phyloP scores from a whole-genome alignment of 1,284 basidiomycete genomes.

The Spongiforma sp. region DNA sequence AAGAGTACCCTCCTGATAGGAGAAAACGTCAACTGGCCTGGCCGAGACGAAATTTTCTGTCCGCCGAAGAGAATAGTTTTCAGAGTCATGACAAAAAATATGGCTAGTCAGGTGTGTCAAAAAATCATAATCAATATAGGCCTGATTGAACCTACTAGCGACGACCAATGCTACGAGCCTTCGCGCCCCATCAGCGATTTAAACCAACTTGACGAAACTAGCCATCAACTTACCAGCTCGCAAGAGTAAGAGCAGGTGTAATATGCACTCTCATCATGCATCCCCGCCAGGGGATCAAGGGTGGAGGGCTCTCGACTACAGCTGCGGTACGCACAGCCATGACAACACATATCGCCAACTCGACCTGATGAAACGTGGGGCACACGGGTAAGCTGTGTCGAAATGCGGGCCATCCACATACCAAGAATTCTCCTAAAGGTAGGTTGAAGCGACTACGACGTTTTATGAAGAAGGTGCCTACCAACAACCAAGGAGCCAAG shows the following conservation, averaged over 20 bases:
- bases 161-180: conserved; percentile 21
- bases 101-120: conserved; percentile 18
- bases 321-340: conserved; percentile 22
- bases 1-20: conserved; percentile 14
- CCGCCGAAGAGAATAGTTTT: conserved; percentile 9
- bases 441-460: background rate
- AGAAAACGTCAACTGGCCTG: background rate
- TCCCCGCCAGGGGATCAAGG: conserved; percentile 21
- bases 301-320: conserved; percentile 21
- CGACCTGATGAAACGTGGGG: conserved; percentile 17
- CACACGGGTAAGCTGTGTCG: background rate
- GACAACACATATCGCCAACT: conserved; percentile 16
- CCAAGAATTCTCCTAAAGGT: conserved; percentile 20
- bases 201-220: background rate
- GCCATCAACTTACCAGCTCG: conserved; percentile 20
- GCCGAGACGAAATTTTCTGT: background rate
- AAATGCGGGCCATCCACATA: background rate
- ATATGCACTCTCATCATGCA: conserved; percentile 15
- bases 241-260: conserved; percentile 25
- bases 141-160: conserved; percentile 18
- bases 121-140: background rate
- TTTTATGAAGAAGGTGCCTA: conserved; percentile 3
- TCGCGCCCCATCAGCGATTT: conserved; percentile 2
- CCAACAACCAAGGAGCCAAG: conserved; percentile 23
- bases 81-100: conserved; percentile 23